Base-by-base conservation (phyloP, 1,284 basidiomycete genomes). In the Rhodotorula sp. region DNA sequence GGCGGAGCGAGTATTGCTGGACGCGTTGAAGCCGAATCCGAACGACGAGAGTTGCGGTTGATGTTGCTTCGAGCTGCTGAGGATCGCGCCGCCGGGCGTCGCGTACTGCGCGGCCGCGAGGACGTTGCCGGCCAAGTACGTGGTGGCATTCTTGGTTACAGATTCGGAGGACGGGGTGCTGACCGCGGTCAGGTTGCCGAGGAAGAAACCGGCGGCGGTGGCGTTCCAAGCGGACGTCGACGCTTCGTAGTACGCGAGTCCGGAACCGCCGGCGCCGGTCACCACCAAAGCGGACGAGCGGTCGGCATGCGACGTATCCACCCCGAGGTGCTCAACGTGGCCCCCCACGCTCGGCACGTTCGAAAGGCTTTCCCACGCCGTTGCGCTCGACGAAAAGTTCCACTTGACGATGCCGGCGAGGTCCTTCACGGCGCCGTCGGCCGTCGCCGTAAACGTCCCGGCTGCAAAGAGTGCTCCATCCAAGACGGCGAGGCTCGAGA, bases 361-460 rank as follows among this genome's bases (percentile, higher is more conserved):
- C 61, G 42, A 33, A 48, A 89, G 78, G 24, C 84, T 82, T 33
- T 73, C 66, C 76, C 76, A 78, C 15, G 53, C 22, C 24, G 63
- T 20, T 2, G 26, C 29, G 6, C 42, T 24, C 3, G 54, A 14
- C 15, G 66, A 58, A 57, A 75, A 74, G 59, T 68, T 67, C 71
- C 70, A 74, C 15, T 65, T 63, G 18, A 76, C 77, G 26, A 74
- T 22, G 7, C 77, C 77, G 15, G 33, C 58, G 30, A 95, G 82
- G 44, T 85, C 84, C 7, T 84, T 82, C 17, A 96, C 92, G 1
- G 81, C 79, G 4, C 93, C 93, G 71, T 94, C 85, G 12, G 83
- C 82, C 0, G 91, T 91, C 73, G 89, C 87, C 2, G 84, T 86
- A 82, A 98, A 99, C 4, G 87, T 84, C 2, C 95, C 95, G 46